phyloP scores from a whole-genome alignment of 768 basidiomycete species.

The Pholiota conissans region DNA sequence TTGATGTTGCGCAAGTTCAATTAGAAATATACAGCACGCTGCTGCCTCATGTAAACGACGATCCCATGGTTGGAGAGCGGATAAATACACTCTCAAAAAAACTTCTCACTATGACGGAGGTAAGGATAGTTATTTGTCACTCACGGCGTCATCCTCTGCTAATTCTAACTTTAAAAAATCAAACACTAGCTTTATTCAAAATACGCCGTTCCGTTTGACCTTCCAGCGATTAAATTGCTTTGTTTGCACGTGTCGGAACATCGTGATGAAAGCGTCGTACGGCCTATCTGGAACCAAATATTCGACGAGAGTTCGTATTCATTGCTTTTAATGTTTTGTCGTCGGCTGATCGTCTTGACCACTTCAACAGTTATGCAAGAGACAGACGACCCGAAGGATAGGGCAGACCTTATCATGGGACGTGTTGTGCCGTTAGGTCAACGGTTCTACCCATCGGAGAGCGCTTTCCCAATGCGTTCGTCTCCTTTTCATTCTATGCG shows the following conservation, averaged over 20 bases:
- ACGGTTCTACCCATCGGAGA: slow-evolving; percentile 88
- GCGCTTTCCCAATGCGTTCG: slow-evolving; percentile 86
- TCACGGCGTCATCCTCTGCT: slow-evolving; percentile 4
- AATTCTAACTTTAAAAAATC: slow-evolving; percentile 5
- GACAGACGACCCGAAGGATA: slow-evolving; percentile 51
- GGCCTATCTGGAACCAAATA: slow-evolving; percentile 87
- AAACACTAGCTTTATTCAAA: slow-evolving; percentile 73
- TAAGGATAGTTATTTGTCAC: slow-evolving; percentile 34
- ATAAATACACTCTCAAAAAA: slow-evolving; percentile 57
- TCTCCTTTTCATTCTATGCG: slow-evolving; percentile 5
- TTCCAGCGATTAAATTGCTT: slow-evolving; percentile 81
- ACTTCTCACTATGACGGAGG: slow-evolving; percentile 84
- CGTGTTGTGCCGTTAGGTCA: slow-evolving; percentile 74
- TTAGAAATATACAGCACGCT: slow-evolving; percentile 82
- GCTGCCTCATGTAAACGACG: slow-evolving; percentile 58
- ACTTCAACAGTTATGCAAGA: slow-evolving; percentile 50
- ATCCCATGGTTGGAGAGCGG: slow-evolving; percentile 61
- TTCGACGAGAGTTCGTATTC: slow-evolving; percentile 68
- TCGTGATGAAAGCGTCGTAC: slow-evolving; percentile 77
- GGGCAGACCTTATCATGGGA: slow-evolving; percentile 61
- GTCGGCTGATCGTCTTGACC: background rate
- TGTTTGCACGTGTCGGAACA: slow-evolving; percentile 95
- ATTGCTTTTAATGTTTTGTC: background rate
- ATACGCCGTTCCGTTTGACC: slow-evolving; percentile 85
- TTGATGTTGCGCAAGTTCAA: slow-evolving; percentile 96